Evolutionary conservation across 2,329 filamentous ascomycete genomes (phyloP).

Genomic region (Alternaria arbusti): DNA sequence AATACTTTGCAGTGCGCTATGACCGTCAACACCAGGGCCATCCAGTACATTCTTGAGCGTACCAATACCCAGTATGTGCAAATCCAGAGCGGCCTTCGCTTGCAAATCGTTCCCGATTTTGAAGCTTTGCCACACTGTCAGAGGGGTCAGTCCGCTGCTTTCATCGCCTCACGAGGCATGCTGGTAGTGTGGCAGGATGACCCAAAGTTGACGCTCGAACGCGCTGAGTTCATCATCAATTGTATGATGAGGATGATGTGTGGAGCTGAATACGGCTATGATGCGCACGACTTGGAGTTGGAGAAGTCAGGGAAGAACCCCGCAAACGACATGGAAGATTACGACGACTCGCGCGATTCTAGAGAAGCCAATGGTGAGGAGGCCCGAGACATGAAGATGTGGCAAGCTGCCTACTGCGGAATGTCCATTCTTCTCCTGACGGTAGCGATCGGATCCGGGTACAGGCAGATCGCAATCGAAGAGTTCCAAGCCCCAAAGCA

Average conservation of each 20-base stretch:
- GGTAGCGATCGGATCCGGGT: constrained; percentile 63
- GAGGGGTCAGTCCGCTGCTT: constrained; percentile 82
- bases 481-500: constrained; percentile 57
- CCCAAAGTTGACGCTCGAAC: constrained; percentile 70
- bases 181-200: constrained; percentile 86
- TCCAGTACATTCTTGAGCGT: constrained; percentile 62
- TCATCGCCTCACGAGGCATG: constrained; percentile 73
- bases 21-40: constrained; percentile 70
- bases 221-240: constrained; percentile 75
- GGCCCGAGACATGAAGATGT: constrained; percentile 60
- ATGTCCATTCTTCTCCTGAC: constrained; percentile 61
- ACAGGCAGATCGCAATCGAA: constrained; percentile 62
- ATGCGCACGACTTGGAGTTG: constrained; percentile 45
- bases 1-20: constrained; percentile 62
- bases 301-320: constrained; percentile 38
- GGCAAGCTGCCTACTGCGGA: constrained; percentile 61
- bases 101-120: constrained; percentile 68
- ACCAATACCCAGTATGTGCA: constrained; percentile 63
- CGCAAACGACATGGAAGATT: constrained; percentile 18
- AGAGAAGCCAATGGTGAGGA: constrained; percentile 39
- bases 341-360: constrained; percentile 34
- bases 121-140: constrained; percentile 65
- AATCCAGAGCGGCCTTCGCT: constrained; percentile 62
- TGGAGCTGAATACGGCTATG: constrained; percentile 55
- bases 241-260: constrained; percentile 77